Base-by-base conservation (phyloP, 805 yeast species). In the Ogataea corticis region DNA sequence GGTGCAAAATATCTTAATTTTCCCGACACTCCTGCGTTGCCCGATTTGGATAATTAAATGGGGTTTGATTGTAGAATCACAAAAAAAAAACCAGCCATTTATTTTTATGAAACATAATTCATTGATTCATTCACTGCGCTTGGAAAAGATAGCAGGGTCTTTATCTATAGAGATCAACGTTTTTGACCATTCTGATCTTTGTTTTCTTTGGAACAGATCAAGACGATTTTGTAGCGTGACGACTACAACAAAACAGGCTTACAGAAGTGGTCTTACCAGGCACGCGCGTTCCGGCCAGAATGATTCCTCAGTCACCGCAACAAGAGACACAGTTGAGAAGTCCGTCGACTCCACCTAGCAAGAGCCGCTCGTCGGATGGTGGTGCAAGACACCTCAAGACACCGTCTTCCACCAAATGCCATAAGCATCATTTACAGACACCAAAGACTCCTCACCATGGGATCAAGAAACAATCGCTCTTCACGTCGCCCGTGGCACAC, bases 291-390 rank as follows among this genome's bases (percentile, higher is more conserved):
- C 9, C 25, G 9, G n/a, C n/a, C 9, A 21, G 7, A 17, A 48
- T 49, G 52, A 17, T 38, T 25, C 54, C 54, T 40, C 48, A 40
- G 21, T 57, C 59, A 1, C 55, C 59, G 11, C 49, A 48, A 38
- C 53, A 51, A 25, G 41, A 48, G 33, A 30, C 38, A 7, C 50
- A 46, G 13, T 19, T 46, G 27, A 49, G 48, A 33, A 55, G 51
- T 13, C 65, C 65, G 37, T 49, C 60, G 7, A 60, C 65, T 11
- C 65, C 65, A 27, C 62, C 62, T 9, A 44, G 42, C 46, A 49
- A 28, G 27, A 15, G 48, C 21, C 34, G 18, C 25, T 16, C 48
- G 3, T 21, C 27, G 13, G 25, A 45, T 23, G 21, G 25, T 9
- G 41, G 29, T 19, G 41, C 30, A 9, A 38, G 38, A 21, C 41